Conservation (phyloP, 345 rosid species). For the Sisymbrium irio region DNA sequence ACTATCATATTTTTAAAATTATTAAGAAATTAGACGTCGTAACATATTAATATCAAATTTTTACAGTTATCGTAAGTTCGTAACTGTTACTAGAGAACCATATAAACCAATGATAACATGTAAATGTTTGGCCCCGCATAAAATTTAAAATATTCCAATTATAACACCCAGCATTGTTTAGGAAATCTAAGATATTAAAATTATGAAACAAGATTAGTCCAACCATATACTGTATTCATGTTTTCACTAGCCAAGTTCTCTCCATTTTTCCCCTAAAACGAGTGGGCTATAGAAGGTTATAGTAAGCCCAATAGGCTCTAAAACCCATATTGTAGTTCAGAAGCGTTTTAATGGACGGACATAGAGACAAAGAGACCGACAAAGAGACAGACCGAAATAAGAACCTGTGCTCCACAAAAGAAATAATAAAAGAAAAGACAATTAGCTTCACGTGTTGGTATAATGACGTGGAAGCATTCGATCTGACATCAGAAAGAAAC, state of each 20-base stretch:
- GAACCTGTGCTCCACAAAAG: constrained; percentile 13
- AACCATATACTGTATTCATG: not conserved
- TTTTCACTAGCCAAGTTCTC: not conserved
- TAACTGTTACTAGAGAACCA: not conserved
- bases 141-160: not conserved
- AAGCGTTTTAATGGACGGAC: not conserved
- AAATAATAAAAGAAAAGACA: constrained; percentile 2
- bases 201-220: not conserved
- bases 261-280: not conserved
- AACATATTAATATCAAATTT: not conserved
- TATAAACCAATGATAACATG: not conserved
- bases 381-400: constrained; percentile 24
- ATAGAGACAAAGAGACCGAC: constrained; percentile 20
- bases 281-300: not conserved
- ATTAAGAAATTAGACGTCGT: not conserved
- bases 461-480: constrained; percentile 27
- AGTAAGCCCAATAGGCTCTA: constrained; percentile 7
- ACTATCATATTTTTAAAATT: not conserved
- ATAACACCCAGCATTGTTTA: too few relatives aligned
- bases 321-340: not conserved
- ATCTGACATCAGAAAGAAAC: constrained; percentile 17
- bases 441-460: constrained; percentile 30
- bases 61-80: not conserved
- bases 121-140: not conserved
- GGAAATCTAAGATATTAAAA: not conserved